phyloP scores from a whole-genome alignment of 768 basidiomycete genomes.

The Russula emetica region DNA sequence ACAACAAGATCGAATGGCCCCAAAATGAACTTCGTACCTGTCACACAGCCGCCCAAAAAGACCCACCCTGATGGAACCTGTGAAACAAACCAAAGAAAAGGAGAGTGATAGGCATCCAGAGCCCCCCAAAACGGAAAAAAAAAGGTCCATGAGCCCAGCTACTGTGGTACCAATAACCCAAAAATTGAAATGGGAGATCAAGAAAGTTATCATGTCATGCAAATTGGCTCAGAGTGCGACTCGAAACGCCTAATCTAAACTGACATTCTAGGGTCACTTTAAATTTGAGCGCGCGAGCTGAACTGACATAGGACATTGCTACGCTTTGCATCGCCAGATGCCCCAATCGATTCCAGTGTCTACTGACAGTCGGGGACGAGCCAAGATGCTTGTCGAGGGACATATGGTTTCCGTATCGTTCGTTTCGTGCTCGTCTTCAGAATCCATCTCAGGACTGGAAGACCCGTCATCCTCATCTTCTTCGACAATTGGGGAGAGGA shows the following conservation, averaged over 20 bases:
- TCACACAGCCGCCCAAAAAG: neutral
- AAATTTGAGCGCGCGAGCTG: neutral
- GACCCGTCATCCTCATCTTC: neutral
- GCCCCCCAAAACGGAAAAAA: constrained; percentile 1
- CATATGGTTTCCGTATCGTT: constrained; percentile 13
- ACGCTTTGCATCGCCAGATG: neutral
- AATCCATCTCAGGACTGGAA: no score
- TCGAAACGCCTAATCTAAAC: neutral
- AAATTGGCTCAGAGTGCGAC: neutral
- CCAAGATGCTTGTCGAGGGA: neutral
- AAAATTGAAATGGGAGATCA: neutral
- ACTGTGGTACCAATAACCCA: neutral
- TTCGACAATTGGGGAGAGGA: constrained; percentile 12
- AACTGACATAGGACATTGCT: neutral
- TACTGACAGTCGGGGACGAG: neutral
- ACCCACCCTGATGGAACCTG: constrained; percentile 2
- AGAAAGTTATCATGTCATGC: neutral
- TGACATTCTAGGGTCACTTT: constrained; percentile 8
- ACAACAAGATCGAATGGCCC: neutral
- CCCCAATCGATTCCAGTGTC: neutral
- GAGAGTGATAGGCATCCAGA: constrained; percentile 7
- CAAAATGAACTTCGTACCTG: neutral
- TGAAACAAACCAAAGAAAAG: constrained; percentile 7
- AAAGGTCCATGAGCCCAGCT: constrained; percentile 17
- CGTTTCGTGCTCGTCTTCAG: no score